Evolutionary conservation across 345 rosid species (phyloP).

Genomic region (Acer negundo): DNA sequence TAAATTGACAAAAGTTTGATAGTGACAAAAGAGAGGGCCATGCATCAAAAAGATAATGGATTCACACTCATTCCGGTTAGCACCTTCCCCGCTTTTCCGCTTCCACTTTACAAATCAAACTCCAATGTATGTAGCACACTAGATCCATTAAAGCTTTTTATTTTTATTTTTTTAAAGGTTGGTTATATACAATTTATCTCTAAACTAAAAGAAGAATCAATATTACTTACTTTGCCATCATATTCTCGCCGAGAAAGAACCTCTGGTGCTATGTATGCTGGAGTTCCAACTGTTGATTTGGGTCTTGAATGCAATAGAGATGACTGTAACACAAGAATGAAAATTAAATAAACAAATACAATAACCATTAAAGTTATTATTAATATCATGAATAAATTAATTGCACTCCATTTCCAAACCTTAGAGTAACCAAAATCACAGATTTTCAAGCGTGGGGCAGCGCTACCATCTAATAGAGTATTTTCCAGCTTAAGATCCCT

Average conservation of each 20-base stretch:
- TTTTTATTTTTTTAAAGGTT: not conserved
- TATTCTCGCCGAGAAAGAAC: slow-evolving; percentile 86
- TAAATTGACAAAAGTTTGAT: slow-evolving; percentile 15
- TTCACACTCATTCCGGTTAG: slow-evolving; percentile 10
- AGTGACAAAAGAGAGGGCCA: not conserved
- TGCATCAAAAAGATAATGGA: slow-evolving; percentile 18
- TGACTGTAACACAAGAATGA: slow-evolving; percentile 46
- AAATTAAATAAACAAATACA: slow-evolving; percentile 1
- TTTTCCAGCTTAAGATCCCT: slow-evolving; percentile 94
- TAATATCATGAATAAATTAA: not conserved
- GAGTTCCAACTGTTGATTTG: slow-evolving; percentile 94
- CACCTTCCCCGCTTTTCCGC: not conserved
- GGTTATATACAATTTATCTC: not conserved
- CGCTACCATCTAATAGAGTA: slow-evolving; percentile 86
- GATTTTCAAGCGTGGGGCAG: slow-evolving; percentile 88
- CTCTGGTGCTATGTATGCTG: slow-evolving; percentile 92
- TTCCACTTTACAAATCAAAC: slow-evolving; percentile 13
- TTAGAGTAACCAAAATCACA: slow-evolving; percentile 96
- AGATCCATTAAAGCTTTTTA: slow-evolving; percentile 7
- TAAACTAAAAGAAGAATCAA: not conserved
- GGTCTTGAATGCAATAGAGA: slow-evolving; percentile 90
- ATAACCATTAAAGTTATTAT: not conserved
- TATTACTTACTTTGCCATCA: slow-evolving; percentile 66
- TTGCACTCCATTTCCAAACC: slow-evolving; percentile 36
- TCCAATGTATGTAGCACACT: not conserved